A percentile compares a stretch with the other conserved stretches of the same genome.
phyloP scores from a whole-genome alignment of 208 protist genomes.

The Tetramitus jugosus region DNA sequence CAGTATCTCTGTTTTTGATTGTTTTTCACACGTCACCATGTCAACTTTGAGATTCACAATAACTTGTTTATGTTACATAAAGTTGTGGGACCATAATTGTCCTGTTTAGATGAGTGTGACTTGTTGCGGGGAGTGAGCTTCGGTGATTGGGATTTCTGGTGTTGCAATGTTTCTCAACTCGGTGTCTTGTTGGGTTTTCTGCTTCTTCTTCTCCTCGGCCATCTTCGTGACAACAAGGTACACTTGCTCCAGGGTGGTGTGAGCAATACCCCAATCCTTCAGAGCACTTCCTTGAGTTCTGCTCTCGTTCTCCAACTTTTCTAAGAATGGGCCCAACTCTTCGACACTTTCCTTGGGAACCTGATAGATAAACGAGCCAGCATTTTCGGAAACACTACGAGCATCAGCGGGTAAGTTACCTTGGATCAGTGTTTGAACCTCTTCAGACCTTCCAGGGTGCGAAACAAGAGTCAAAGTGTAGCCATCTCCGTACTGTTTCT shows the following conservation, averaged over 20 bases:
- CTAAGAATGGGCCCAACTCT: not conserved
- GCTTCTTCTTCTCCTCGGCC: no score
- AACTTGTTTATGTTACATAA: no score
- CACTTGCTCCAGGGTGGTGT: constrained; percentile 27
- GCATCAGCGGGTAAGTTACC: not conserved
- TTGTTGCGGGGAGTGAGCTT: no score
- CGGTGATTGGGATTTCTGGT: no score
- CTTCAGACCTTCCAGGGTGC: not conserved
- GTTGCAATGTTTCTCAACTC: no score
- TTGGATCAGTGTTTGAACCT: not conserved
- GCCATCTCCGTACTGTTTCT: constrained; percentile 6
- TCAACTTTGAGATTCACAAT: no score
- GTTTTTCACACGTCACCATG: no score
- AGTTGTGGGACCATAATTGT: no score
- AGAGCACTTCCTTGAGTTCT: not conserved
- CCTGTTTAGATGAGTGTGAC: no score
- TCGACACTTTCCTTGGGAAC: not conserved
- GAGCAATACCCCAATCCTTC: constrained; percentile 23
- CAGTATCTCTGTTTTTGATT: no score
- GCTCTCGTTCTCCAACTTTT: not conserved
- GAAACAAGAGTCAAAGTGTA: not conserved
- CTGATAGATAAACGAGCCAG: not conserved
- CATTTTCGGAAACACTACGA: not conserved
- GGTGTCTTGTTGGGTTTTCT: no score
- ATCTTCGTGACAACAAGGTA: constrained; percentile 7